Percentiles rank a stretch among this genome's conserved stretches.
These are phyloP conservation scores for Penicillium frequentans DNA, from an alignment of 2,329 filamentous ascomycete species.

Conservation along the genomic window DNA sequence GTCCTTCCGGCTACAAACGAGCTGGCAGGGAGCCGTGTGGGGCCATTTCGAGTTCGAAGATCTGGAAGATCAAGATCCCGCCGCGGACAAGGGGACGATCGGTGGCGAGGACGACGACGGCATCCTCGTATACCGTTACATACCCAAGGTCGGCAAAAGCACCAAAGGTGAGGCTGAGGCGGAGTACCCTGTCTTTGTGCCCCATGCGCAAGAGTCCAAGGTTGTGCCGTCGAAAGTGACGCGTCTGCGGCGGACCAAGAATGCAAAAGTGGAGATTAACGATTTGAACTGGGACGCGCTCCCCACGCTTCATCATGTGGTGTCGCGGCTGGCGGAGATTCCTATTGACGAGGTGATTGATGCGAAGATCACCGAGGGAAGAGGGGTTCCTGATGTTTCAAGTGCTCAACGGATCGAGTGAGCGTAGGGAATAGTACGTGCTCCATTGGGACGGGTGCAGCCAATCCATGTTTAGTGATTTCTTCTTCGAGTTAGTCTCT, in stretches of 20 bases:
- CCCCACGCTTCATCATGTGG: slow-evolving; percentile 62
- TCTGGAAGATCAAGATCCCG: slow-evolving; percentile 29
- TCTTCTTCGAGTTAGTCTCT: background rate
- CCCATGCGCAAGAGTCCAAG: slow-evolving; percentile 34
- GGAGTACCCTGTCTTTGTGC: slow-evolving; percentile 52
- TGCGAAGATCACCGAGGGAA: slow-evolving; percentile 57
- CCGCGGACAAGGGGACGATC: slow-evolving; percentile 20
- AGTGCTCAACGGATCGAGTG: slow-evolving; percentile 27
- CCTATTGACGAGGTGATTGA: slow-evolving; percentile 58
- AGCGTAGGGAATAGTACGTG: background rate
- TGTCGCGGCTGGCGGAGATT: slow-evolving; percentile 53
- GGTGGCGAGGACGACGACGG: slow-evolving; percentile 43
- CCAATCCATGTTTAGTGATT: background rate
- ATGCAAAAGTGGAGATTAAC: slow-evolving; percentile 51
- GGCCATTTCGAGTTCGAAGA: slow-evolving; percentile 39
- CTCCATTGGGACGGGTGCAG: slow-evolving; percentile 10
- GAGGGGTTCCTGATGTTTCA: slow-evolving; percentile 47
- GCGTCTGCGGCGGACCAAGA: slow-evolving; percentile 29
- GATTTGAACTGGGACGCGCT: slow-evolving; percentile 54
- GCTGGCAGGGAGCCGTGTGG: slow-evolving; percentile 47
- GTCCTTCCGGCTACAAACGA: slow-evolving; percentile 42
- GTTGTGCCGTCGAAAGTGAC: slow-evolving; percentile 26
- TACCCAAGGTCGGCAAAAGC: slow-evolving; percentile 54
- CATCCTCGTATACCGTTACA: slow-evolving; percentile 58
- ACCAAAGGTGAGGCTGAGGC: slow-evolving; percentile 53